A percentile compares a stretch with the other conserved stretches of the same genome.
Evolutionary conservation across 2,329 filamentous ascomycete species (phyloP).

Genomic region (Nemania sp.): DNA sequence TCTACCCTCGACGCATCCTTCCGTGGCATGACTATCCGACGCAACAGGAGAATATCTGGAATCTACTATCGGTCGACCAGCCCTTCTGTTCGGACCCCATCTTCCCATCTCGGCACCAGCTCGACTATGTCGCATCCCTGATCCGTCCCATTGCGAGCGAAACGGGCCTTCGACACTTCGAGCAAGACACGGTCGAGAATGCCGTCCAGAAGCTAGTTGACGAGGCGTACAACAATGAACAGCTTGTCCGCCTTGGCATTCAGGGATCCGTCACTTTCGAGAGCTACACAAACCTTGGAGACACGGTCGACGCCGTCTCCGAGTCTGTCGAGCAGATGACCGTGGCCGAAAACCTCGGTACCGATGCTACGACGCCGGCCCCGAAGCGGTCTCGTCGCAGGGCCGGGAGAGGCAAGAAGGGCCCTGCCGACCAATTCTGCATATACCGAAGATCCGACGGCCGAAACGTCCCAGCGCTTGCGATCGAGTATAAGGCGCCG

Average conservation of each 20-base stretch:
- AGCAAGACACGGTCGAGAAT: constrained; percentile 54
- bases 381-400: constrained; percentile 37
- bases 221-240: constrained; percentile 44
- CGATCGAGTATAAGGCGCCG: constrained; percentile 52
- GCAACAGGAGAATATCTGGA: constrained; percentile 51
- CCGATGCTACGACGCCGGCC: constrained; percentile 23
- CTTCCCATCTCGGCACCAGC: constrained; percentile 52
- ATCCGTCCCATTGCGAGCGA: constrained; percentile 53
- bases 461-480: constrained; percentile 37
- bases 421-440: constrained; percentile 52
- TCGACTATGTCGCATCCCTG: constrained; percentile 51
- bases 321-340: constrained; percentile 45
- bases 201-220: constrained; percentile 52
- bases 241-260: constrained; percentile 49
- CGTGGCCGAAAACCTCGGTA: constrained; percentile 25
- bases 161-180: constrained; percentile 51
- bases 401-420: constrained; percentile 46
- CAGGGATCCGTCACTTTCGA: constrained; percentile 53
- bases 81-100: constrained; percentile 46
- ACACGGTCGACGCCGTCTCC: constrained; percentile 42
- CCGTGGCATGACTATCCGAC: constrained; percentile 52
- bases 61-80: constrained; percentile 40
- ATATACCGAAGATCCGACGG: constrained; percentile 44
- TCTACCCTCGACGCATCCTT: constrained; percentile 53
- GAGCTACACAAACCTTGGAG: constrained; percentile 53